Evolutionary conservation across 805 yeast species (phyloP).

Genomic region (Lachancea kluyveri): DNA sequence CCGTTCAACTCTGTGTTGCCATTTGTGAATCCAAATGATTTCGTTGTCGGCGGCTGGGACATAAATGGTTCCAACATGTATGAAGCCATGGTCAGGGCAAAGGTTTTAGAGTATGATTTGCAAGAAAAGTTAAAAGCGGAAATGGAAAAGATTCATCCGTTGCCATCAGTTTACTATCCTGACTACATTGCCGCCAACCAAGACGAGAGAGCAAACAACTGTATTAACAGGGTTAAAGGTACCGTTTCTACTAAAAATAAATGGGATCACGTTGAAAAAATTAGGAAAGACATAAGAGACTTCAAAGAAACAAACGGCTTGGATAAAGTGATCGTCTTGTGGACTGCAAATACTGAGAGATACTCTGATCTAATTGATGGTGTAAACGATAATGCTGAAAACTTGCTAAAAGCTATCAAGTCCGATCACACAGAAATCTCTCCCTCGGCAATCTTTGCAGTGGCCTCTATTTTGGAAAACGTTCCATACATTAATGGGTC

Average conservation of each 20-base stretch:
- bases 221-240: constrained; percentile 55
- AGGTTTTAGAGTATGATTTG: constrained; percentile 80
- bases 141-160: constrained; percentile 57
- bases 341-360: constrained; percentile 98
- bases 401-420: constrained; percentile 68
- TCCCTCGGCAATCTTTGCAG: constrained; percentile 92
- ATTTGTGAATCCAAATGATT: constrained; percentile 82
- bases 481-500: constrained; percentile 93
- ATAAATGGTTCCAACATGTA: constrained; percentile 66
- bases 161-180: constrained; percentile 88
- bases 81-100: constrained; percentile 76
- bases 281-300: constrained; percentile 75
- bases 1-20: constrained; percentile 90
- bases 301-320: constrained; percentile 67
- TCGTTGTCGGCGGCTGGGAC: constrained; percentile 93
- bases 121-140: constrained; percentile 67
- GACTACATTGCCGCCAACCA: constrained; percentile 96
- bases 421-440: constrained; percentile 76
- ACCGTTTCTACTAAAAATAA: constrained; percentile 52
- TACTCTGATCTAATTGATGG: constrained; percentile 72
- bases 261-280: constrained; percentile 84
- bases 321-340: constrained; percentile 83
- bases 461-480: constrained; percentile 83
- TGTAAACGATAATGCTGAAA: constrained; percentile 84
- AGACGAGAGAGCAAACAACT: constrained; percentile 84